Percentiles rank a stretch among this genome's conserved stretches.
Conservation (phyloP, 1,284 basidiomycete species). For the Ganoderma lingzhi region DNA sequence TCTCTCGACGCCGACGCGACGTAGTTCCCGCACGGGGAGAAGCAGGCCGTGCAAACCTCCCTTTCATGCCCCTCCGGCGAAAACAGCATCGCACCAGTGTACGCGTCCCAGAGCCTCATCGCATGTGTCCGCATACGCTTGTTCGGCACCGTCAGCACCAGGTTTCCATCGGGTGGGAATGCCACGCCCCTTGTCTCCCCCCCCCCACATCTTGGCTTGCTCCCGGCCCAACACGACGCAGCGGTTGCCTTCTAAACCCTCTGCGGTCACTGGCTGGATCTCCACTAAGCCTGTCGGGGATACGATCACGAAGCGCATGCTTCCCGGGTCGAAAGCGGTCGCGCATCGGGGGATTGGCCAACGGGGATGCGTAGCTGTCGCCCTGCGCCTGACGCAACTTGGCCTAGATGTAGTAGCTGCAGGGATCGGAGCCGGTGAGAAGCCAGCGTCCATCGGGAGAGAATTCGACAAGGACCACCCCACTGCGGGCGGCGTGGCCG, state of each 20-base stretch:
- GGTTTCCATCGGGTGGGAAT: too few relatives aligned
- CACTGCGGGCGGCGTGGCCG: too few relatives aligned
- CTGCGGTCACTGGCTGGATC: too few relatives aligned
- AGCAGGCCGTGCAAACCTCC: conserved; percentile 31
- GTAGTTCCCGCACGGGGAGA: conserved; percentile 33
- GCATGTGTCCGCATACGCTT: too few relatives aligned
- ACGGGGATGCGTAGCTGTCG: not conserved
- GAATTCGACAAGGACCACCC: not conserved
- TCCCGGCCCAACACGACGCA: too few relatives aligned
- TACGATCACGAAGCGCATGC: too few relatives aligned
- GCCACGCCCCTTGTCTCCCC: too few relatives aligned
- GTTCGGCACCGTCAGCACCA: too few relatives aligned
- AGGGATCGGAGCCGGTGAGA: not conserved
- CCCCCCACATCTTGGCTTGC: too few relatives aligned
- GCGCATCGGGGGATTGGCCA: not conserved
- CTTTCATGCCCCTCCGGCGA: conserved; percentile 27
- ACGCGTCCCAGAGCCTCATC: conserved; percentile 24
- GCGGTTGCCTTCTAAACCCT: too few relatives aligned
- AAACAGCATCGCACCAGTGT: conserved; percentile 24
- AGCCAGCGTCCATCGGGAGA: not conserved
- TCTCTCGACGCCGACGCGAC: conserved; percentile 35
- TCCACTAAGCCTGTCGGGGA: too few relatives aligned
- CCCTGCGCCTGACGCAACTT: not conserved
- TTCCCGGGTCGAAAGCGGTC: too few relatives aligned
- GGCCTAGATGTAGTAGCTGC: not conserved